These are phyloP conservation scores for Chlamydomonas incerta DNA, from an alignment of 139 green algal species.

Conservation along the genomic window DNA sequence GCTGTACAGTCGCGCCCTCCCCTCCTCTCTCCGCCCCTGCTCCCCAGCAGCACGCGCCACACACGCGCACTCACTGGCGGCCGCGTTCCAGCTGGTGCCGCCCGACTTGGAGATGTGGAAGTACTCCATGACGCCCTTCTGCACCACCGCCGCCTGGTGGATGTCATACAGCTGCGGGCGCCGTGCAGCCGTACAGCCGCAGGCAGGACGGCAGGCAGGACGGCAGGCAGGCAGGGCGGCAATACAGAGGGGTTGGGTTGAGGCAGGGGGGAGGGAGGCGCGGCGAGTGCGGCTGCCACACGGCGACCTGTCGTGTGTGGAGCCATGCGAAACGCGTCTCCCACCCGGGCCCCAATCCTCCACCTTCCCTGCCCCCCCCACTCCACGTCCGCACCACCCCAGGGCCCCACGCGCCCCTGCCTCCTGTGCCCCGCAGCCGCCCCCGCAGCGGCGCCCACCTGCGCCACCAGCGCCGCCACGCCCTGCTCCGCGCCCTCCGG, in stretches of 20 bases:
- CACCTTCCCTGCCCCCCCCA: background rate
- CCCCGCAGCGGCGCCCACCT: background rate
- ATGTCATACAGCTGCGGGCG: slow-evolving; percentile 15
- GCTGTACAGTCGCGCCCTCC: no score
- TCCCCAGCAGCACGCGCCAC: background rate
- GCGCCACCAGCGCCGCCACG: background rate
- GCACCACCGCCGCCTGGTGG: background rate
- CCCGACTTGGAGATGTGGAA: slow-evolving; percentile 37
- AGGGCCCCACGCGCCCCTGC: background rate
- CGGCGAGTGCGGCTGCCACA: background rate
- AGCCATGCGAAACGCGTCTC: background rate
- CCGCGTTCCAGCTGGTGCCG: slow-evolving; percentile 35
- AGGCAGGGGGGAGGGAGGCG: background rate
- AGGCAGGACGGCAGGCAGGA: no score
- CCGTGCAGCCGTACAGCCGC: background rate
- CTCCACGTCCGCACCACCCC: background rate
- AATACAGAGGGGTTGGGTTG: background rate
- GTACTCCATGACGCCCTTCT: slow-evolving; percentile 21
- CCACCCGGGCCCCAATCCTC: background rate
- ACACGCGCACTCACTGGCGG: background rate
- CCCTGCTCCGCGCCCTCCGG: background rate
- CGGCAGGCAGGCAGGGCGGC: background rate
- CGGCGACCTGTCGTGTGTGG: no score
- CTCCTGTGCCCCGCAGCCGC: background rate
- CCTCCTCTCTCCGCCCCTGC: background rate